These are phyloP conservation scores for Avena atlantica DNA, from an alignment of 176 grass and related monocot genomes.

Conservation along the genomic window DNA sequence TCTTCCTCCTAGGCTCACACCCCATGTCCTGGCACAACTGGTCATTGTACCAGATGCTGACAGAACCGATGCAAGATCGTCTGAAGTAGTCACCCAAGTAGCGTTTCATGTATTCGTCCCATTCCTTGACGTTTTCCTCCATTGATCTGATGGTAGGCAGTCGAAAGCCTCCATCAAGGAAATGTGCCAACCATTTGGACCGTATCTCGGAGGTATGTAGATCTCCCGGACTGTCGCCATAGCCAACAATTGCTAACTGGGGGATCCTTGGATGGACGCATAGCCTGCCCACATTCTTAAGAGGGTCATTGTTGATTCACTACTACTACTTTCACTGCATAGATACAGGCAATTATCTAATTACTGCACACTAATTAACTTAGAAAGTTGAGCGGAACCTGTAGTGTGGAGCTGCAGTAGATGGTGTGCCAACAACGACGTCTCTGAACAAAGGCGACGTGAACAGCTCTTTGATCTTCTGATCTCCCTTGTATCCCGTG, in stretches of 20 bases:
- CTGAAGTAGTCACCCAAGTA: background rate
- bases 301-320: background rate
- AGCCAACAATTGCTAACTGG: background rate
- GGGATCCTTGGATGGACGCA: background rate
- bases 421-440: constrained; percentile 42
- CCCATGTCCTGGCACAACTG: background rate
- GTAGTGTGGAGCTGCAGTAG: constrained; percentile 43
- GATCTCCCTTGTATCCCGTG: constrained; percentile 52
- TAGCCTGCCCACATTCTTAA: background rate
- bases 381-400: constrained; percentile 25
- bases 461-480: constrained; percentile 53
- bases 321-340: too few species aligned
- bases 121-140: background rate
- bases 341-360: too few species aligned
- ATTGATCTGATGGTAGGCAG: background rate
- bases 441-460: constrained; percentile 44
- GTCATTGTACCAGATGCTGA: background rate
- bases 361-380: too few species aligned
- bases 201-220: background rate
- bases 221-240: background rate
- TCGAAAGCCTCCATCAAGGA: background rate
- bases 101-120: background rate
- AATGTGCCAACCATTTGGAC: background rate
- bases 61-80: background rate
- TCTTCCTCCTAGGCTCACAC: background rate